Conservation (phyloP, 768 basidiomycete genomes). For the Ramaria sp. region DNA sequence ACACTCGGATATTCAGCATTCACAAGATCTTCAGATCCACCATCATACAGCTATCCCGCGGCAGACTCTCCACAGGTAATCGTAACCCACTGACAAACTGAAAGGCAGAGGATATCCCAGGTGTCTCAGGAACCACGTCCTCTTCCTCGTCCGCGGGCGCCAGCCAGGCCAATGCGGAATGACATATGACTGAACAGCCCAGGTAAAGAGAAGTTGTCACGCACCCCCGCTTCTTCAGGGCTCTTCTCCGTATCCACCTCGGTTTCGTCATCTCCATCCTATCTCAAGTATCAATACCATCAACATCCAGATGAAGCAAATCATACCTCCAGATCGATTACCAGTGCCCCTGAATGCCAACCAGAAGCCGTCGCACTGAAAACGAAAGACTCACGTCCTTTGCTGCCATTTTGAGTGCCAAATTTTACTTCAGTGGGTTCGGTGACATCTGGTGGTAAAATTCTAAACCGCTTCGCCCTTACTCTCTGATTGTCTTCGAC, state of each 20-base stretch:
- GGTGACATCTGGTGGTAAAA: conserved; percentile 34
- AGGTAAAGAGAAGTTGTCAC: background rate
- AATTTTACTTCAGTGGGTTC: conserved; percentile 68
- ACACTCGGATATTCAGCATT: background rate
- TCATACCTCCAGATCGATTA: conserved; percentile 69
- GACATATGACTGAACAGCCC: background rate
- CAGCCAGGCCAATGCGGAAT: conserved; percentile 6
- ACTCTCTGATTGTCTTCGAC: conserved; percentile 24
- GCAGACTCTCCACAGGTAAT: too few species aligned
- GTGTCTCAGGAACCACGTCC: background rate
- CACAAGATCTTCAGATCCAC: too few species aligned
- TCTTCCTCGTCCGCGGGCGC: background rate
- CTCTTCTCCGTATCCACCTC: background rate
- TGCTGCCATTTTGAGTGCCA: conserved; percentile 35
- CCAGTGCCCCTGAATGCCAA: conserved; percentile 88
- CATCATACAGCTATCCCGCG: too few species aligned
- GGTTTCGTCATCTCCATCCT: background rate
- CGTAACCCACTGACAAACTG: background rate
- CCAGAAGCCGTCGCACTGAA: conserved; percentile 75
- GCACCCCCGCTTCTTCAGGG: background rate
- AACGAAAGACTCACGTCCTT: conserved; percentile 52
- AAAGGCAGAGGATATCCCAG: too few species aligned
- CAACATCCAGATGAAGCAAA: background rate
- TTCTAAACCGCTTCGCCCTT: conserved; percentile 21
- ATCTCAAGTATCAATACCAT: background rate